Percentiles rank a stretch among this genome's conserved stretches.
Conservation (phyloP, 768 basidiomycete genomes). For the Asterophora parasitica region DNA sequence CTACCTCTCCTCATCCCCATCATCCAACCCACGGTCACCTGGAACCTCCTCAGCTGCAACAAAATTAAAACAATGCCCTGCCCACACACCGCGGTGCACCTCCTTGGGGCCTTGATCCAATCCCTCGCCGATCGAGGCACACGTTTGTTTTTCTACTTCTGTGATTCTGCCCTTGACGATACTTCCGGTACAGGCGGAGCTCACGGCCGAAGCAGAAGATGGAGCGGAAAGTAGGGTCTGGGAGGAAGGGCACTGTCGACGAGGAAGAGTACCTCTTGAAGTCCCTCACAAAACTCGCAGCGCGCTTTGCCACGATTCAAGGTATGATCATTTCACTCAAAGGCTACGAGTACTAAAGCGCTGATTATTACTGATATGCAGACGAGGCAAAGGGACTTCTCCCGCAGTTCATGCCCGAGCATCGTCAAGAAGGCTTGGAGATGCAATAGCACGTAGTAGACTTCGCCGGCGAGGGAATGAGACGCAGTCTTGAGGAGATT, state of each 20-base stretch:
- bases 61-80: too few relatives aligned
- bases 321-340: slow-evolving; percentile 36
- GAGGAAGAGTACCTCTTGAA: slow-evolving; percentile 93
- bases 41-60: too few relatives aligned
- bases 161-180: neutral
- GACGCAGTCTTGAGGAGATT: slow-evolving; percentile 59
- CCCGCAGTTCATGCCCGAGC: too few relatives aligned
- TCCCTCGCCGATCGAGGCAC: too few relatives aligned
- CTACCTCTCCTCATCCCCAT: too few relatives aligned
- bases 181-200: slow-evolving; percentile 45
- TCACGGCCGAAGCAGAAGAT: slow-evolving; percentile 82
- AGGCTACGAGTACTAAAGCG: neutral
- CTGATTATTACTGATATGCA: slow-evolving; percentile 22
- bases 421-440: too few relatives aligned
- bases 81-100: too few relatives aligned
- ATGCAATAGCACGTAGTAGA: too few relatives aligned
- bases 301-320: slow-evolving; percentile 55
- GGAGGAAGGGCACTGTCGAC: slow-evolving; percentile 90
- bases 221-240: slow-evolving; percentile 83
- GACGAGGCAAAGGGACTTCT: slow-evolving; percentile 66
- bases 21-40: too few relatives aligned
- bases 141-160: slow-evolving; percentile 19
- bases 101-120: too few relatives aligned
- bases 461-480: too few relatives aligned
- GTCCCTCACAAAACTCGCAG: slow-evolving; percentile 73